Evolutionary conservation across 768 basidiomycete genomes (phyloP).

Genomic region (Arthromyces matolae): DNA sequence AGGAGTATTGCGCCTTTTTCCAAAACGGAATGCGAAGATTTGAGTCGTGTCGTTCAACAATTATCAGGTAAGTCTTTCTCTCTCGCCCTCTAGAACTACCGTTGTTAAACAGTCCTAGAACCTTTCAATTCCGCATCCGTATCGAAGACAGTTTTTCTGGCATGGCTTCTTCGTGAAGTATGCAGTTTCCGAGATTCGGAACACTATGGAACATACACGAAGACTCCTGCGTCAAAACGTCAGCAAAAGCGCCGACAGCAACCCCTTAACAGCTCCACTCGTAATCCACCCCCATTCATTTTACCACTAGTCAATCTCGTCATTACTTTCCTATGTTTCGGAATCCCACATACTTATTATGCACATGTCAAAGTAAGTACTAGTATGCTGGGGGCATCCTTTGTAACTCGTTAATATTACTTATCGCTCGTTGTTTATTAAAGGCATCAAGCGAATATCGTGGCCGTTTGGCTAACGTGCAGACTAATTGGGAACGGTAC

Average conservation of each 20-base stretch:
- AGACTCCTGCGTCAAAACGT: conserved; percentile 23
- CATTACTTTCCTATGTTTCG: conserved; percentile 45
- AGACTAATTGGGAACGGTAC: conserved; percentile 47
- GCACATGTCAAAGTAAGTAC: conserved; percentile 40
- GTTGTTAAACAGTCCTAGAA: conserved; percentile 18
- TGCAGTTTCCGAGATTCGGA: conserved; percentile 47
- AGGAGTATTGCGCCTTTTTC: conserved; percentile 50
- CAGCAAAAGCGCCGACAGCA: conserved; percentile 12
- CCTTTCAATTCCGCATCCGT: conserved; percentile 31
- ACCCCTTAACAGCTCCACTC: conserved; percentile 9
- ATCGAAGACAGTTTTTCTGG: conserved; percentile 42
- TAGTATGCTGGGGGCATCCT: too few species aligned
- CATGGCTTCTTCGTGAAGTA: conserved; percentile 50
- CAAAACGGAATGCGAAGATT: conserved; percentile 49
- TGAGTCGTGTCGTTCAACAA: conserved; percentile 36
- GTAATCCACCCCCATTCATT: conserved; percentile 21
- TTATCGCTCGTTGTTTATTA: neutral
- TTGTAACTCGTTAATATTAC: neutral
- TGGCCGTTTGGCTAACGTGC: conserved; percentile 45
- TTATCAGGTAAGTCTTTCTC: conserved; percentile 25
- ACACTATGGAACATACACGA: conserved; percentile 41
- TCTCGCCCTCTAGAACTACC: neutral
- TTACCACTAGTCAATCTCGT: conserved; percentile 32
- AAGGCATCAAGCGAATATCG: conserved; percentile 44
- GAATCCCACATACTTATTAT: conserved; percentile 50